These are phyloP conservation scores for Apodospora peruviana DNA, from an alignment of 495 filamentous ascomycete species.

Conservation along the genomic window DNA sequence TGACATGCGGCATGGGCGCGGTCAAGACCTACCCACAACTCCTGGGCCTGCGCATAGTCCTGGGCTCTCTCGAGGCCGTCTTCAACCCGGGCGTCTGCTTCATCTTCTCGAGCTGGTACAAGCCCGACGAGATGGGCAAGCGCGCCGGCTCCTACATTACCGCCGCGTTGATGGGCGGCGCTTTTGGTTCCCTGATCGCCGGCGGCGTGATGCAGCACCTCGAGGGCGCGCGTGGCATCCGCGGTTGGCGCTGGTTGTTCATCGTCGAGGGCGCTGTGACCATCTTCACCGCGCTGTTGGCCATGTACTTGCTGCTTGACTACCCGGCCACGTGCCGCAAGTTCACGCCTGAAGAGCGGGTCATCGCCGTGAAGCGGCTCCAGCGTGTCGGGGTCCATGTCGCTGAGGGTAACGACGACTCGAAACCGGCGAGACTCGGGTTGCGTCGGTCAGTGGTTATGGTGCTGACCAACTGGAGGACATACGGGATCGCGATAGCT, in stretches of 20 bases:
- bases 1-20: constrained; percentile 48
- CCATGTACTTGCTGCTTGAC: constrained; percentile 50
- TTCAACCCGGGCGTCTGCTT: constrained; percentile 52
- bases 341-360: constrained; percentile 53
- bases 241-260: constrained; percentile 46
- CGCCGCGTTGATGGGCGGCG: constrained; percentile 51
- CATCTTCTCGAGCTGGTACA: constrained; percentile 58
- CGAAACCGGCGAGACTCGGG: not conserved
- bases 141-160: constrained; percentile 56
- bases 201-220: constrained; percentile 46
- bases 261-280: constrained; percentile 54
- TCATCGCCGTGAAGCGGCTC: constrained; percentile 28
- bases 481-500: not conserved
- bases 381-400: constrained; percentile 13
- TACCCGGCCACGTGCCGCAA: constrained; percentile 54
- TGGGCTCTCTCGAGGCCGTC: constrained; percentile 57
- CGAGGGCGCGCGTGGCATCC: constrained; percentile 42
- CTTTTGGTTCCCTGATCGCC: constrained; percentile 49
- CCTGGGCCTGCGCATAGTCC: constrained; percentile 47
- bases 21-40: constrained; percentile 48
- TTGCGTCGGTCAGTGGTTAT: not conserved
- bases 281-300: constrained; percentile 41
- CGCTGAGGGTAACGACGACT: not conserved
- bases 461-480: constrained; percentile 4
- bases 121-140: constrained; percentile 54